Base-by-base conservation (phyloP, 1,139 yeast genomes). In the Fermentozyma sake region DNA sequence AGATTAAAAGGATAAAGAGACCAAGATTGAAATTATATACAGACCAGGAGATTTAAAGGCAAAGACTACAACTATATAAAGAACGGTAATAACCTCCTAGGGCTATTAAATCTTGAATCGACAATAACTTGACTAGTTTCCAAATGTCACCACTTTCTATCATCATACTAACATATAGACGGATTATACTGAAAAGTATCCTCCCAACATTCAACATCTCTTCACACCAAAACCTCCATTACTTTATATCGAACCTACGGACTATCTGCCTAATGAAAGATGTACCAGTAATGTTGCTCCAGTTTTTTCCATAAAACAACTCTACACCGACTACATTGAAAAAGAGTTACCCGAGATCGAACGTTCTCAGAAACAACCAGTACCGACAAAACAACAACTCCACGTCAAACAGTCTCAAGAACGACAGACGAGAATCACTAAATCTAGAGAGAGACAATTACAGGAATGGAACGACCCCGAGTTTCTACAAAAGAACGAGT, bases 171-270 rank as follows among this genome's bases (percentile, higher is more conserved):
- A 41, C 41, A 23, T 23, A 31, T 30, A 35, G 28, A 29, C 34
- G 13, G 40, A 54, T n/a, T n/a, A n/a, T 16, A 43, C 52, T 19
- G 67, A 62, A 27, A 76, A 73, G 48, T 77, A 79, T 38, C 89
- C 95, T 2, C 61, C 72, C 1, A 73, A 71, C 39, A 73, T 83
- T 25, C 74, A 78, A 29, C 67, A 68, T 45, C 68, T 85, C 24
- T 86, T 86, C 48, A 69, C 69, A 16, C 83, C 93, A 4, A 64
- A 75, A 29, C 79, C 82, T 4, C 93, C 94, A n/a, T 52, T 79
- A 9, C 64, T 68, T 18, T 72, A 65, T 41, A 46, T 68, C 2
- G 59, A 56, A 14, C 82, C 82, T 1, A 43, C 58, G 3, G 95
- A 84, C 47, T 56, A 61, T 28, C 67, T 76, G 1, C 71, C 75